These are phyloP conservation scores for Fagopyrum homotropicum DNA, from an alignment of 148 eudicot genomes.

Conservation along the genomic window DNA sequence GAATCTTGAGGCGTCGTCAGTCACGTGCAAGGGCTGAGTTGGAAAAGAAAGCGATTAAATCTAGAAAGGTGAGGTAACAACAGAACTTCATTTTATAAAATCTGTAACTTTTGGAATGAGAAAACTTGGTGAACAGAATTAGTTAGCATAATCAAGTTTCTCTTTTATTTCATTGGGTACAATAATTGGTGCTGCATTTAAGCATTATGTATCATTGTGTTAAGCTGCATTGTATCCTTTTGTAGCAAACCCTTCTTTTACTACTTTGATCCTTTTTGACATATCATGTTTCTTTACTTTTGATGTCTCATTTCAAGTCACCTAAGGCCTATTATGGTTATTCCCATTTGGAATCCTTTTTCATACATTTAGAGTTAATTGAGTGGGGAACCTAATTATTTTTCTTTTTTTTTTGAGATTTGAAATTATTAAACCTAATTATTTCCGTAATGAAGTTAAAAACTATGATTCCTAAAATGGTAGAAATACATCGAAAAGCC, in stretches of 20 bases:
- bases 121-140: neutral
- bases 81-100: neutral
- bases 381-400: neutral
- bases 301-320: neutral
- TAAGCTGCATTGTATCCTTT: neutral
- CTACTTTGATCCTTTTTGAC: too few species aligned
- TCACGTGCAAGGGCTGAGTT: conserved; percentile 73
- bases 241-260: neutral
- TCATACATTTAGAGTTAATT: neutral
- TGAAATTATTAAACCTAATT: neutral
- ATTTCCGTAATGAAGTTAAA: too few species aligned
- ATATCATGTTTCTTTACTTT: neutral
- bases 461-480: too few species aligned
- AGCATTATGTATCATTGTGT: neutral
- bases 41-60: conserved; percentile 52
- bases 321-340: neutral
- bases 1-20: conserved; percentile 70
- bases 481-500: neutral
- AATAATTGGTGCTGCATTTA: neutral
- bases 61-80: conserved; percentile 40
- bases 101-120: neutral
- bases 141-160: neutral
- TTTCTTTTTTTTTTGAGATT: neutral
- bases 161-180: neutral
- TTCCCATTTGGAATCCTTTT: neutral